These are phyloP conservation scores for Russula sp. DNA, from an alignment of 768 basidiomycete genomes.

Conservation along the genomic window DNA sequence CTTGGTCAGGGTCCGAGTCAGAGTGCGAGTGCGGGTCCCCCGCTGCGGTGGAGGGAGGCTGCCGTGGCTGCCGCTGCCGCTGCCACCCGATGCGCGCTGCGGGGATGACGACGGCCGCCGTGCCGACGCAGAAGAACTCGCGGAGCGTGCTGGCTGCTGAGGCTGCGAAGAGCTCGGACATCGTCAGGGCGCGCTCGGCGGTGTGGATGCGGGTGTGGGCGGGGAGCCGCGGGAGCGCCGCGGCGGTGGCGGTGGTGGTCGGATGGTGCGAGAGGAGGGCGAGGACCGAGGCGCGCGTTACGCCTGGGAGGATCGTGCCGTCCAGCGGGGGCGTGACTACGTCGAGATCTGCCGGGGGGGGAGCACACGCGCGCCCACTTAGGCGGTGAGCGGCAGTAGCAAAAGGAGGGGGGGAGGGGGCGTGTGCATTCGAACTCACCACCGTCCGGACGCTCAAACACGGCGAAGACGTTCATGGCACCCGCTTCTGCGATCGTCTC, in stretches of 20 bases:
- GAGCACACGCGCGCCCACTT: too few species aligned
- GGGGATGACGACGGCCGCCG: constrained; percentile 71
- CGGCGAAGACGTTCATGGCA: constrained; percentile 48
- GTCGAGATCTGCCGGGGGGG: constrained; percentile 49
- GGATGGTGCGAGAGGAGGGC: constrained; percentile 60
- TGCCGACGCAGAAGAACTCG: constrained; percentile 70
- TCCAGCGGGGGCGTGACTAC: constrained; percentile 85
- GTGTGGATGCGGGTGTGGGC: constrained; percentile 38
- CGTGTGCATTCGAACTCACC: constrained; percentile 15
- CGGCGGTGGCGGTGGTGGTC: constrained; percentile 33
- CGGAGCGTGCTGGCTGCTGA: not conserved
- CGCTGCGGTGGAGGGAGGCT: too few species aligned
- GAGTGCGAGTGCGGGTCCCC: too few species aligned
- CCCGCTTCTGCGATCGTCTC: constrained; percentile 34
- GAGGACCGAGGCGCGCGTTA: constrained; percentile 87
- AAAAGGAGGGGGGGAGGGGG: not conserved
- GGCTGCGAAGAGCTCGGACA: constrained; percentile 38
- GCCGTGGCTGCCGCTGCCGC: constrained; percentile 27
- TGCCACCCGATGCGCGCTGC: constrained; percentile 70
- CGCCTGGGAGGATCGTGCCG: constrained; percentile 88
- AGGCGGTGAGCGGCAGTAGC: not conserved
- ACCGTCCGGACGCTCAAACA: constrained; percentile 38
- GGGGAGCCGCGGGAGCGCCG: constrained; percentile 38
- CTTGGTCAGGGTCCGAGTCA: not conserved
- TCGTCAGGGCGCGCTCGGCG: constrained; percentile 42